These are phyloP conservation scores for Eutypa lata DNA, from an alignment of 2,329 filamentous ascomycete genomes.

Conservation along the genomic window DNA sequence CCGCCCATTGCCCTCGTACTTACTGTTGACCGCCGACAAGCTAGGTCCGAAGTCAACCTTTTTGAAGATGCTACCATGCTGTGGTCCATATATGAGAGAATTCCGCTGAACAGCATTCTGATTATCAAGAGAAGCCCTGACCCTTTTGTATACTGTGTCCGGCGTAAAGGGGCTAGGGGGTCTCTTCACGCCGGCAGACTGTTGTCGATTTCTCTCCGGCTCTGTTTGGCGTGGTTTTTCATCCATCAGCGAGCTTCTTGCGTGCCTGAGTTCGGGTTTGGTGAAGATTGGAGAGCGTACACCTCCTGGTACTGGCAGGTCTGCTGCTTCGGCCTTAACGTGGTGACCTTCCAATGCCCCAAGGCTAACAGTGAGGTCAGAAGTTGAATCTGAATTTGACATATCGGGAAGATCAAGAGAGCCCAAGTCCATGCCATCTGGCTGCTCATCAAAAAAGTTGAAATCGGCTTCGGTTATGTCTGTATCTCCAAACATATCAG, in stretches of 20 bases:
- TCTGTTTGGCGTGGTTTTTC: conserved; percentile 29
- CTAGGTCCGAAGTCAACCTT: conserved; percentile 52
- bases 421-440: conserved; percentile 39
- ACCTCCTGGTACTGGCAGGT: conserved; percentile 9
- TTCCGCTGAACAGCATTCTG: conserved; percentile 18
- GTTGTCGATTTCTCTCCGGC: conserved; percentile 27
- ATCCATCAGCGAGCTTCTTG: conserved; percentile 50
- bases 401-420: conserved; percentile 30
- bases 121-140: conserved; percentile 45
- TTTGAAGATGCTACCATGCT: conserved; percentile 49
- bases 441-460: conserved; percentile 73
- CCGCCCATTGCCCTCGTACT: conserved; percentile 55
- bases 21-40: conserved; percentile 53
- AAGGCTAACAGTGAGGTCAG: conserved; percentile 11
- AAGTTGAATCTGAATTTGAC: conserved; percentile 15
- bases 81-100: conserved; percentile 20
- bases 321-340: conserved; percentile 15
- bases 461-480: conserved; percentile 81
- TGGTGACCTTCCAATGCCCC: conserved; percentile 13
- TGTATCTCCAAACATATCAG: conserved; percentile 69
- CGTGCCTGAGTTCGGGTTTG: conserved; percentile 59
- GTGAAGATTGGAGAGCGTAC: conserved; percentile 41
- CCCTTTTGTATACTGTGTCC: conserved; percentile 56
- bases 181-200: conserved; percentile 40
- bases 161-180: conserved; percentile 56